A percentile compares a stretch with the other conserved stretches of the same genome.
Evolutionary conservation across 345 rosid species (phyloP).

Genomic region (Ricinus communis): DNA sequence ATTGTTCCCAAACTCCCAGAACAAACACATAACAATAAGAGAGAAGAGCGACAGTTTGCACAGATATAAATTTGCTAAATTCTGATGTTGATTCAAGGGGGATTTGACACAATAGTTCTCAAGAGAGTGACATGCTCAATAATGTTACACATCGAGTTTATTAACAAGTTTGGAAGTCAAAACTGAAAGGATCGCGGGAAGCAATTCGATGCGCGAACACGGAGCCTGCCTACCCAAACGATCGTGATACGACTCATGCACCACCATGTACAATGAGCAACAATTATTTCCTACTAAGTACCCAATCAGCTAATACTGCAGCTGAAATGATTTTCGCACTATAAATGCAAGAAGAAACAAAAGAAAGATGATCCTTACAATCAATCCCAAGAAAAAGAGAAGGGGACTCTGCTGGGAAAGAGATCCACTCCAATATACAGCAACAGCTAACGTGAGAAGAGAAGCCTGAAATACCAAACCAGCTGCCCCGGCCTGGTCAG

Average conservation of each 20-base stretch:
- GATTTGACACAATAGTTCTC: neutral
- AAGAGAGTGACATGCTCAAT: neutral
- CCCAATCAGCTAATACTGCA: neutral
- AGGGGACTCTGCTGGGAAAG: constrained; percentile 67
- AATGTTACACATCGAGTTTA: neutral
- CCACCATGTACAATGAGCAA: too few relatives aligned
- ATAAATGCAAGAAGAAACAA: neutral
- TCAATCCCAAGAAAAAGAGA: constrained; percentile 70
- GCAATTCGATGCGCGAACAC: too few relatives aligned
- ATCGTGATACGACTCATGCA: too few relatives aligned
- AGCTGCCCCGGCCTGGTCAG: constrained; percentile 87
- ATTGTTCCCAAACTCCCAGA: neutral
- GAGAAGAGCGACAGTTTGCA: neutral
- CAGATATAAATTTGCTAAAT: neutral
- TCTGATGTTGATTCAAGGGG: neutral
- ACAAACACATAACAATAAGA: neutral
- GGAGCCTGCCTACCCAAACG: too few relatives aligned
- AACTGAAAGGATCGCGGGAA: too few relatives aligned
- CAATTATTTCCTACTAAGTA: too few relatives aligned
- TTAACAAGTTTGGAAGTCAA: neutral
- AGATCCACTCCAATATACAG: constrained; percentile 71
- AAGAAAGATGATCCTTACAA: constrained; percentile 48
- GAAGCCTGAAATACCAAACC: constrained; percentile 85
- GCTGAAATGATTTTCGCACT: neutral
- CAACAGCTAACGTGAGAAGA: constrained; percentile 71